These are phyloP conservation scores for Bipolaris sorokiniana DNA, from an alignment of 2,329 filamentous ascomycete genomes.

Conservation along the genomic window DNA sequence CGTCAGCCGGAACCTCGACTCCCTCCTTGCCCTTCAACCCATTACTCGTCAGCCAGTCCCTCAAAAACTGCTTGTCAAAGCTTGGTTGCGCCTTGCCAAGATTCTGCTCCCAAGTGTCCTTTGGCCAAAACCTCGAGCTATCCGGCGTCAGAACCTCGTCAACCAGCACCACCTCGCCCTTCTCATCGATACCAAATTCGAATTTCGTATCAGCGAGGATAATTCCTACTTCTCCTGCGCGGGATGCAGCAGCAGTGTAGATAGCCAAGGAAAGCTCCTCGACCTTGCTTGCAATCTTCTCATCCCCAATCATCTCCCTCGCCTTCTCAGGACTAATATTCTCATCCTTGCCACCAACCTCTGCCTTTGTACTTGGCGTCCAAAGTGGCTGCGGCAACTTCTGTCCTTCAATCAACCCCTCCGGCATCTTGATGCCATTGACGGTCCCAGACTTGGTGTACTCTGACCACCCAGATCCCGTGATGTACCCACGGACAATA, in stretches of 20 bases:
- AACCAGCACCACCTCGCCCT: constrained; percentile 72
- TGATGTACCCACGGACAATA: constrained; percentile 89
- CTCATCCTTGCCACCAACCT: constrained; percentile 78
- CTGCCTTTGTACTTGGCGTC: constrained; percentile 86
- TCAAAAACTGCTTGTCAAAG: constrained; percentile 79
- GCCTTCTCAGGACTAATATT: constrained; percentile 77
- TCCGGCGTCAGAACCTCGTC: constrained; percentile 85
- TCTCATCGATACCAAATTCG: constrained; percentile 72
- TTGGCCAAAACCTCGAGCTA: constrained; percentile 82
- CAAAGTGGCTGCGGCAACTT: constrained; percentile 73
- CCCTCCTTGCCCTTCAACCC: constrained; percentile 77
- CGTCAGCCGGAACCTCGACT: constrained; percentile 73
- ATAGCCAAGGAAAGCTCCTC: constrained; percentile 68
- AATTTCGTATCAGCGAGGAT: constrained; percentile 82
- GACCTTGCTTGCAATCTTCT: constrained; percentile 67
- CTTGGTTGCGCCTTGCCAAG: constrained; percentile 77
- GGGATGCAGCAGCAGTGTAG: constrained; percentile 68
- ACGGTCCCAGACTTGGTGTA: constrained; percentile 77
- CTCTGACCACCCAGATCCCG: constrained; percentile 83
- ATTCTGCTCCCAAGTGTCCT: constrained; percentile 66
- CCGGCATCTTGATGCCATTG: constrained; percentile 73
- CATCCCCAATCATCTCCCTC: constrained; percentile 65
- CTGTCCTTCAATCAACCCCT: constrained; percentile 73
- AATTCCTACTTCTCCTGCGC: constrained; percentile 70
- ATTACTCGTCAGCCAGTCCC: constrained; percentile 78